Evolutionary conservation across 225 moss, liverwort and hornwort species (phyloP).

Genomic region (Anthoceros angustus): DNA sequence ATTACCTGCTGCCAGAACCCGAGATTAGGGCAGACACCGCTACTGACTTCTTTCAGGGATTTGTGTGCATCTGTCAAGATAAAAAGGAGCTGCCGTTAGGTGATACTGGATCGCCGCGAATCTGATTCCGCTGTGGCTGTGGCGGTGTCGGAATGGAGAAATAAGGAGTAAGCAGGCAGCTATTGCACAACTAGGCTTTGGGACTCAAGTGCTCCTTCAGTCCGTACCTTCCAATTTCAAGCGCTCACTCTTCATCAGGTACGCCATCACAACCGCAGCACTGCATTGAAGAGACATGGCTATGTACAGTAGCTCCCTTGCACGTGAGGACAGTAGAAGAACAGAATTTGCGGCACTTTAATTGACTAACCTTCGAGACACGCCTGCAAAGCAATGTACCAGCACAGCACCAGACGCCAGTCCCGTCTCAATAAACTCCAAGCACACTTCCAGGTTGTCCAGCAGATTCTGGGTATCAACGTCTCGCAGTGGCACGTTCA

Average conservation of each 20-base stretch:
- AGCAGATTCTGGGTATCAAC: conserved; percentile 68
- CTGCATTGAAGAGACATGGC: conserved; percentile 29
- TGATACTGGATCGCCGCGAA: not conserved
- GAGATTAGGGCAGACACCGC: conserved; percentile 56
- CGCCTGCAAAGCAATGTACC: conserved; percentile 81
- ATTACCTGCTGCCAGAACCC: conserved; percentile 90
- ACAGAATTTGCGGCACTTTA: not conserved
- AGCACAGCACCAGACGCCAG: conserved; percentile 47
- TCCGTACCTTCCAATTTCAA: conserved; percentile 69
- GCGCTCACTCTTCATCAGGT: conserved; percentile 72
- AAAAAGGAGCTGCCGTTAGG: not conserved
- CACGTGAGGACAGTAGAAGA: not conserved
- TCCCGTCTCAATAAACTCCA: conserved; percentile 66
- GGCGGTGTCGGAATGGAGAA: not conserved
- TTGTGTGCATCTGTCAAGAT: conserved; percentile 42
- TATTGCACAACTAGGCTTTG: conserved; percentile 11
- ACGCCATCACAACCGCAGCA: conserved; percentile 76
- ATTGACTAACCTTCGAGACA: conserved; percentile 61
- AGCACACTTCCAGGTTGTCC: conserved; percentile 51
- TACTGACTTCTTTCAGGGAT: conserved; percentile 52
- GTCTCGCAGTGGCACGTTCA: conserved; percentile 55
- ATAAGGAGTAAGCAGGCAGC: conserved; percentile 15
- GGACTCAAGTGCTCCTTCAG: conserved; percentile 9
- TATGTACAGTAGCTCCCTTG: not conserved
- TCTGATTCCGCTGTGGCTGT: no score